These are phyloP conservation scores for Skeletonema tropicum DNA, from an alignment of 108 stramenopile species.

Conservation along the genomic window DNA sequence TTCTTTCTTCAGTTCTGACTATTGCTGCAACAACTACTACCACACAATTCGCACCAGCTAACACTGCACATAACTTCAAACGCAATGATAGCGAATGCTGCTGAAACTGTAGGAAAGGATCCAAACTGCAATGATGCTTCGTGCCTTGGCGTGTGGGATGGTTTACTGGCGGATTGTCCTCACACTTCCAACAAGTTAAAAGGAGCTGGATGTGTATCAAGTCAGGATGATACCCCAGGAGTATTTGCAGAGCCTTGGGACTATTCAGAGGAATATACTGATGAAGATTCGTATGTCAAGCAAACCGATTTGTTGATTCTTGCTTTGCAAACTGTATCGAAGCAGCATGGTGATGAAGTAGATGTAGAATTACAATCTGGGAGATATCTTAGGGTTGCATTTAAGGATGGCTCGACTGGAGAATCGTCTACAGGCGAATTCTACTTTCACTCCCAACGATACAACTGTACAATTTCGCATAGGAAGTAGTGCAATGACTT, in stretches of 20 bases:
- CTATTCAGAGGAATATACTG: conserved; percentile 52
- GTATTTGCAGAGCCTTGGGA: conserved; percentile 82
- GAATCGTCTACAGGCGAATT: conserved; percentile 79
- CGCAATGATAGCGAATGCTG: conserved; percentile 31
- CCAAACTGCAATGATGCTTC: conserved; percentile 63
- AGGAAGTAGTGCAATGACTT: conserved; percentile 15
- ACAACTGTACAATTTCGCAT: conserved; percentile 87
- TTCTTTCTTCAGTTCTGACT: background rate
- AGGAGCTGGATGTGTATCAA: conserved; percentile 77
- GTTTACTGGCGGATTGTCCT: conserved; percentile 80
- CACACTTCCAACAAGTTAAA: conserved; percentile 28
- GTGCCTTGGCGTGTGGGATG: conserved; percentile 90
- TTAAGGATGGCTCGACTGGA: conserved; percentile 65
- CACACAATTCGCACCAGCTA: background rate
- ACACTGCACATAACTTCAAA: background rate
- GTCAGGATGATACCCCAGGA: conserved; percentile 86
- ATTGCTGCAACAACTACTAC: background rate
- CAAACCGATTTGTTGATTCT: conserved; percentile 66
- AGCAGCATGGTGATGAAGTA: conserved; percentile 57
- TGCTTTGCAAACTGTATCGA: conserved; percentile 47
- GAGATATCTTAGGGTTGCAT: conserved; percentile 67
- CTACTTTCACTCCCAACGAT: conserved; percentile 83
- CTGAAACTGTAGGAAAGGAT: conserved; percentile 86
- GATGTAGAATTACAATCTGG: conserved; percentile 54
- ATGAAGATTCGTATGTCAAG: conserved; percentile 18